Conservation (phyloP, 2,329 filamentous ascomycete genomes). For the Podosphaera xanthii region DNA sequence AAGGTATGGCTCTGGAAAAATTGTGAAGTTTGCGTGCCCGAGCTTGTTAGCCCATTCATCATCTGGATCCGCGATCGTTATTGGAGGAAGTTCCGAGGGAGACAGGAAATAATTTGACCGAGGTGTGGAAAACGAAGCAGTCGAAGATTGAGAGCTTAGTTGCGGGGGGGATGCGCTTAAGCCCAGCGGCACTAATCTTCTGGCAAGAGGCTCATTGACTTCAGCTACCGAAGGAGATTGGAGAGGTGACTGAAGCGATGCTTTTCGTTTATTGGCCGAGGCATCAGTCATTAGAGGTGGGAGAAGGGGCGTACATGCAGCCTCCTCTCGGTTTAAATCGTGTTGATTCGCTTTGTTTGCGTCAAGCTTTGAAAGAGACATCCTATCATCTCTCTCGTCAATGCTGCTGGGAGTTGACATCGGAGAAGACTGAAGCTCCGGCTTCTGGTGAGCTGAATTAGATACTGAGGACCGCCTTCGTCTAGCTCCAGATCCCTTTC, state of each 20-base stretch:
- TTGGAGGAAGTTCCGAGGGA: constrained; percentile 33
- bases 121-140: constrained; percentile 39
- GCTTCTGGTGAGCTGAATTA: constrained; percentile 24
- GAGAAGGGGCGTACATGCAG: constrained; percentile 63
- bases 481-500: constrained; percentile 25
- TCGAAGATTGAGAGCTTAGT: constrained; percentile 53
- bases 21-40: constrained; percentile 84
- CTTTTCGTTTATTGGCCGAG: constrained; percentile 22
- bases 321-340: constrained; percentile 31
- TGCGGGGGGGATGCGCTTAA: constrained; percentile 35
- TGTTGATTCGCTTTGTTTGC: constrained; percentile 27
- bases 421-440: constrained; percentile 30
- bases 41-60: constrained; percentile 71
- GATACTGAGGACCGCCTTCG: constrained; percentile 65
- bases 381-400: constrained; percentile 28
- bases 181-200: constrained; percentile 23
- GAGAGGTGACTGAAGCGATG: constrained; percentile 52
- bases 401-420: constrained; percentile 42
- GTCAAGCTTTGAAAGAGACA: constrained; percentile 25
- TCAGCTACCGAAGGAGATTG: constrained; percentile 63
- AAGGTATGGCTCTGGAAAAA: constrained; percentile 58
- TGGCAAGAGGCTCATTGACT: constrained; percentile 16
- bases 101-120: constrained; percentile 25
- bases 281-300: constrained; percentile 49
- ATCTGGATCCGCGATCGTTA: constrained; percentile 43